These are phyloP conservation scores for Tinospora cordifolia DNA, from an alignment of 164 flowering plant genomes.

Conservation along the genomic window DNA sequence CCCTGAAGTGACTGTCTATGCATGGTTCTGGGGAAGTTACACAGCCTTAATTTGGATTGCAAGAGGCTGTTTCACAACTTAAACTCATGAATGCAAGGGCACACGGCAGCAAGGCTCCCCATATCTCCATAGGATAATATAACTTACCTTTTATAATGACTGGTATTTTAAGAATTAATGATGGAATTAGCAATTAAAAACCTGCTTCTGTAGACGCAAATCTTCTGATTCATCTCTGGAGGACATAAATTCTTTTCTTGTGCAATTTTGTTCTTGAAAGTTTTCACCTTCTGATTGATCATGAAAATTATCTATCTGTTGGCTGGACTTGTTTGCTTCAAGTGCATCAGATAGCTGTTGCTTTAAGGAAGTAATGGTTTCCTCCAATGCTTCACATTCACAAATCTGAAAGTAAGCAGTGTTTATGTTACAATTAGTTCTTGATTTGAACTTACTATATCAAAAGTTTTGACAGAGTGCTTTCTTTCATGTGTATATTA, in stretches of 20 bases:
- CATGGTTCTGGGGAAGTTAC: too few species aligned
- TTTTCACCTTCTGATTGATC: slow-evolving; percentile 22
- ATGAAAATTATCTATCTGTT: slow-evolving; percentile 22
- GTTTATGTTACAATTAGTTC: slow-evolving; percentile 11
- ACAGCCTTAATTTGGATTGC: too few species aligned
- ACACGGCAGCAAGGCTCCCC: too few species aligned
- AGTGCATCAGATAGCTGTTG: slow-evolving; percentile 62
- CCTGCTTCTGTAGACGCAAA: slow-evolving; percentile 44
- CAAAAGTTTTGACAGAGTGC: neutral
- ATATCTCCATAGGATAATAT: neutral
- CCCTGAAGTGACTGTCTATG: too few species aligned
- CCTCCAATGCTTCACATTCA: slow-evolving; percentile 68
- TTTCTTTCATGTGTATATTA: slow-evolving; percentile 16
- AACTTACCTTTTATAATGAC: neutral
- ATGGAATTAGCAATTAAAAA: slow-evolving; percentile 17
- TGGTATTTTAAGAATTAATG: neutral
- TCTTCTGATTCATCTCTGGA: slow-evolving; percentile 26
- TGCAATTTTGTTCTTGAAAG: slow-evolving; percentile 18
- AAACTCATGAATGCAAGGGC: too few species aligned
- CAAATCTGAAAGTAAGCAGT: slow-evolving; percentile 32
- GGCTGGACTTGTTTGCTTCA: slow-evolving; percentile 30
- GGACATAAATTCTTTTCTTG: slow-evolving; percentile 16
- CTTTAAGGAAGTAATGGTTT: slow-evolving; percentile 51
- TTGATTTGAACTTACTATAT: neutral
- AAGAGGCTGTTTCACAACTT: too few species aligned